Conservation (phyloP, 2,329 filamentous ascomycete species). For the Monosporascus sp. region DNA sequence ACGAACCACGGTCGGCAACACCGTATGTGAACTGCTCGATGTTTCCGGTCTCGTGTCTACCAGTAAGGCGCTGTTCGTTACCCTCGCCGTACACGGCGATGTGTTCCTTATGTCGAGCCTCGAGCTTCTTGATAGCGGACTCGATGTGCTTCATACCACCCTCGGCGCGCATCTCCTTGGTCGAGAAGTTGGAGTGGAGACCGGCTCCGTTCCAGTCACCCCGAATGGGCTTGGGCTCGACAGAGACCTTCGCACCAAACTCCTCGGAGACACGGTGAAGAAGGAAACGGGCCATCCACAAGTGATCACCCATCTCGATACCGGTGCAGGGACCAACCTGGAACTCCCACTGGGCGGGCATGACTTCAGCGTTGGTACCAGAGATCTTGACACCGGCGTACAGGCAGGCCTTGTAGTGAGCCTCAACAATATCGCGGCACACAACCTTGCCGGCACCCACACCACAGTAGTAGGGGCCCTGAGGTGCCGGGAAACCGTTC, state of each 20-base stretch:
- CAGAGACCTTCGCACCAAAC: slow-evolving; percentile 91
- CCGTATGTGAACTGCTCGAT: slow-evolving; percentile 94
- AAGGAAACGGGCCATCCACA: slow-evolving; percentile 89
- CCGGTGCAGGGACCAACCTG: slow-evolving; percentile 88
- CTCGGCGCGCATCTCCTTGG: slow-evolving; percentile 79
- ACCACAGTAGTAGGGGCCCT: slow-evolving; percentile 97
- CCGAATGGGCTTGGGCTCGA: slow-evolving; percentile 91
- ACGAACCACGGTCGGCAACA: slow-evolving; percentile 91
- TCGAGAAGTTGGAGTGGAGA: slow-evolving; percentile 86
- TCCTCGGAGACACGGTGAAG: slow-evolving; percentile 91
- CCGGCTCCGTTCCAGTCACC: slow-evolving; percentile 93
- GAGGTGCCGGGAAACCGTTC: slow-evolving; percentile 84
- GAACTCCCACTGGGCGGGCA: slow-evolving; percentile 98
- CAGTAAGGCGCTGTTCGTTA: slow-evolving; percentile 91
- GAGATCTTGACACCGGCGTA: slow-evolving; percentile 91
- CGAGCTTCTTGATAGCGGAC: slow-evolving; percentile 75
- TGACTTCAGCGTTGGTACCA: slow-evolving; percentile 98
- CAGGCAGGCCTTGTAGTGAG: slow-evolving; percentile 79
- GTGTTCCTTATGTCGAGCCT: slow-evolving; percentile 73
- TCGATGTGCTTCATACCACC: slow-evolving; percentile 97
- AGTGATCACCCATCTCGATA: slow-evolving; percentile 90
- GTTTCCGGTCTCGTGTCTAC: slow-evolving; percentile 85
- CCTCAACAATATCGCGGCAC: slow-evolving; percentile 95
- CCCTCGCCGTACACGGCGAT: slow-evolving; percentile 94
- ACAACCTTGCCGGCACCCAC: slow-evolving; percentile 96